These are phyloP conservation scores for Coleophoma cylindrospora DNA, from an alignment of 2,329 filamentous ascomycete genomes.

Conservation along the genomic window DNA sequence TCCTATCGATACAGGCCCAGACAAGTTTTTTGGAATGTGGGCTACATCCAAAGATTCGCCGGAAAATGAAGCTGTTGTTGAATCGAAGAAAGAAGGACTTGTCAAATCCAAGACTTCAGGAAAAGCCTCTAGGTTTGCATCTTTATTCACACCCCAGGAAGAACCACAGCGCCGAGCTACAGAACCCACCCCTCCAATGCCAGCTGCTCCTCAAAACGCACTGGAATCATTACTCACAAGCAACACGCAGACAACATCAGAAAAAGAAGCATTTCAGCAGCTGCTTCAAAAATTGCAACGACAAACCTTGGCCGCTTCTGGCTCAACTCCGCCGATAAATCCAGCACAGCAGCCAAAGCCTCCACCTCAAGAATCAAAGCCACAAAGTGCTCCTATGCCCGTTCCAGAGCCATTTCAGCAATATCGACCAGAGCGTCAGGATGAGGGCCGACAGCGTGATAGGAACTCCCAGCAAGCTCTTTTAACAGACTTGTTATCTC, in stretches of 20 bases:
- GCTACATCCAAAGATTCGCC: conserved; percentile 42
- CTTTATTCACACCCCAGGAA: conserved; percentile 63
- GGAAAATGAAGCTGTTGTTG: conserved; percentile 29
- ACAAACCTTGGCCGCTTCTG: conserved; percentile 32
- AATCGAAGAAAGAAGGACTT: conserved; percentile 38
- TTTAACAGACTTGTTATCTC: conserved; percentile 46
- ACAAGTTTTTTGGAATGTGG: conserved; percentile 69
- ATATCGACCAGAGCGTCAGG: conserved; percentile 24
- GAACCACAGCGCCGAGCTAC: conserved; percentile 44
- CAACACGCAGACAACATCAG: conserved; percentile 39
- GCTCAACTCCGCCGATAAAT: conserved; percentile 37
- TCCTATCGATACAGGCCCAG: conserved; percentile 61
- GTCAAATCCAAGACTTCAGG: conserved; percentile 47
- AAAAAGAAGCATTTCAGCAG: conserved; percentile 81
- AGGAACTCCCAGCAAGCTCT: conserved; percentile 30
- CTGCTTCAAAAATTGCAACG: conserved; percentile 76
- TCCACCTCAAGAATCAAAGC: conserved; percentile 35
- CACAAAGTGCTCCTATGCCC: conserved; percentile 39
- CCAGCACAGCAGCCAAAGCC: conserved; percentile 22
- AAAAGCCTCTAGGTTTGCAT: conserved; percentile 82
- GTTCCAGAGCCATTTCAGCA: conserved; percentile 36
- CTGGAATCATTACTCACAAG: conserved; percentile 19
- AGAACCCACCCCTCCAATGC: conserved; percentile 41
- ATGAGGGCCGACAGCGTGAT: conserved; percentile 17
- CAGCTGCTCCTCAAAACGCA: conserved; percentile 21